Evolutionary conservation across 768 basidiomycete species (phyloP).

Genomic region (Strobilomyces echinocephalus): DNA sequence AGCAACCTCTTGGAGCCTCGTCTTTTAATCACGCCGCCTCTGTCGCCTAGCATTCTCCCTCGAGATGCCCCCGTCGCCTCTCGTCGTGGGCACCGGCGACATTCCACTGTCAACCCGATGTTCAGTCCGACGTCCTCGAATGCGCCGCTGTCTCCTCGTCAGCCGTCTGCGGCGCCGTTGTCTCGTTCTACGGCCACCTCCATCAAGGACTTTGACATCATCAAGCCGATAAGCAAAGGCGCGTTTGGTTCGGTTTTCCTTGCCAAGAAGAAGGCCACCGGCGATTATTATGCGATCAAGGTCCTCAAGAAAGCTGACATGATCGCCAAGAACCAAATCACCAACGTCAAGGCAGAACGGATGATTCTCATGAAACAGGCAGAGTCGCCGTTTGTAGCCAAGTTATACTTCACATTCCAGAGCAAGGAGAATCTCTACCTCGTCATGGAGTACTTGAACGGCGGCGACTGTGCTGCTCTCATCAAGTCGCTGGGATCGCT

Average conservation of each 20-base stretch:
- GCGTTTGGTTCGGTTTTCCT: slow-evolving; percentile 98
- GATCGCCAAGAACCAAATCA: slow-evolving; percentile 99
- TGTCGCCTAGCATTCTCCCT: slow-evolving; percentile 57
- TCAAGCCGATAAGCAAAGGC: slow-evolving; percentile 98
- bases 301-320: slow-evolving; percentile 99
- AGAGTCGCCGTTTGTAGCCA: slow-evolving; percentile 96
- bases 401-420: slow-evolving; percentile 98
- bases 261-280: slow-evolving; percentile 96
- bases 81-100: slow-evolving; percentile 62
- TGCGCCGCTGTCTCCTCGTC: slow-evolving; percentile 79
- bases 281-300: slow-evolving; percentile 99
- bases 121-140: slow-evolving; percentile 48
- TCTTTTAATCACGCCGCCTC: slow-evolving; percentile 67
- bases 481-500: slow-evolving; percentile 93
- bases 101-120: slow-evolving; percentile 65
- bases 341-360: slow-evolving; percentile 98
- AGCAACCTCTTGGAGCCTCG: slow-evolving; percentile 63
- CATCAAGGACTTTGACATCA: slow-evolving; percentile 98
- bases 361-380: slow-evolving; percentile 99
- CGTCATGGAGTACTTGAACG: slow-evolving; percentile 99
- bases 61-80: slow-evolving; percentile 41
- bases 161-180: slow-evolving; percentile 71
- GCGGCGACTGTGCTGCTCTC: slow-evolving; percentile 94
- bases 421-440: slow-evolving; percentile 98
- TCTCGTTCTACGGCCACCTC: slow-evolving; percentile 81